Evolutionary conservation across 768 basidiomycete genomes (phyloP), one percentile per base, ranked within the genome.

Genomic region (Mrakia blollopis): DNA sequence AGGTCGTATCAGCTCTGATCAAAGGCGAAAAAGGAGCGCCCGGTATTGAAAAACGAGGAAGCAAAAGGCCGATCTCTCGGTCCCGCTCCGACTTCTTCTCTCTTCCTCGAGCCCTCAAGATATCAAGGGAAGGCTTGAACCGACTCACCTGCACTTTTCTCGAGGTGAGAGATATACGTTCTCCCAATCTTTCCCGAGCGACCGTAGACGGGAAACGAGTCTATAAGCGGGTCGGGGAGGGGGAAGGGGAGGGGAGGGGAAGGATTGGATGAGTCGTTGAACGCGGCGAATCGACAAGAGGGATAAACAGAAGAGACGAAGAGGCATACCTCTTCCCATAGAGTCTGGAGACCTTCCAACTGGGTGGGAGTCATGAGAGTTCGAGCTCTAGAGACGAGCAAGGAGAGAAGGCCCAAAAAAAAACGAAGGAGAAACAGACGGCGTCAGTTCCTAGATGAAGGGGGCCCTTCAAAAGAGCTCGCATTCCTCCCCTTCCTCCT

Each of bases 281-380:
- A 68, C 18, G 25, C 25, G 65, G 39, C 21, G 35, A 37, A 18
- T 23, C 37, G 35, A 21, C 6, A 11, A 28, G 7, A 21, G 37
- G 21, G 32, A 35, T n/a, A n/a, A n/a, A n/a, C n/a, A 65, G 32
- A 16, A 35, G 63, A 68, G 35, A 41, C 21, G 4, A 4, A 35
- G 37, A 21, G 35, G 41, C 21, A 25, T 18, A 68, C 65, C 65
- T 68, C 65, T 39, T 35, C 65, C 65, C 65, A 68, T 18, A 68
- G 65, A 23, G 35, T 37, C 25, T 68, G 65, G 9, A 68, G 37
- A 41, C 65, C 65, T 10, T 35, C 37, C 1, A 68, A 39, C 39
- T 68, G 65, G 14, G 25, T 13, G 39, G 65, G 37, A n/a, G 65
- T 68, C 65, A 68, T 68, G 35, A 68, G 35, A 32, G 65, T 68